A percentile compares a stretch with the other conserved stretches of the same genome.
These are phyloP conservation scores for Ambrosia trifida DNA, from an alignment of 129 eudicot species.

Conservation along the genomic window DNA sequence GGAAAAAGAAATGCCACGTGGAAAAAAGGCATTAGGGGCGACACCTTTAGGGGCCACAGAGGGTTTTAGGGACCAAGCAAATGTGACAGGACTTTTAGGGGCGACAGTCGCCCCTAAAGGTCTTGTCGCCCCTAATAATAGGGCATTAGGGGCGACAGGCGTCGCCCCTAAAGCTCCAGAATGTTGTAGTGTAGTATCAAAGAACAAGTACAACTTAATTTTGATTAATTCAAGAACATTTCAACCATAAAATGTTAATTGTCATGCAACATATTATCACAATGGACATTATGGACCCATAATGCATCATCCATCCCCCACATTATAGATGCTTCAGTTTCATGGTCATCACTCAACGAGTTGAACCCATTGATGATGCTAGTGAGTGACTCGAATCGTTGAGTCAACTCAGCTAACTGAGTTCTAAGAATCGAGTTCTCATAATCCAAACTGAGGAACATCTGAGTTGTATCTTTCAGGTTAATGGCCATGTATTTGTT, in stretches of 20 bases:
- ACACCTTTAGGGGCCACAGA: too few species aligned
- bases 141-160: too few species aligned
- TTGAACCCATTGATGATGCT: slow-evolving; percentile 42
- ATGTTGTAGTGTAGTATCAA: too few species aligned
- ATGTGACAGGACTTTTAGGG: too few species aligned
- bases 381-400: slow-evolving; percentile 51
- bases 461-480: slow-evolving; percentile 42
- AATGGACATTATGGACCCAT: slow-evolving; percentile 47
- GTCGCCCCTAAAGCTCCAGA: too few species aligned
- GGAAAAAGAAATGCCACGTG: too few species aligned
- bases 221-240: slow-evolving; percentile 27
- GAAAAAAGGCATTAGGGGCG: too few species aligned
- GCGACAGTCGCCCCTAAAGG: too few species aligned
- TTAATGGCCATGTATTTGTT: slow-evolving; percentile 45
- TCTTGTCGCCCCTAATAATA: too few species aligned
- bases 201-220: not conserved
- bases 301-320: slow-evolving; percentile 36
- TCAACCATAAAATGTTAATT: slow-evolving; percentile 45
- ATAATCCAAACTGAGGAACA: slow-evolving; percentile 46
- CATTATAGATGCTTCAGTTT: slow-evolving; percentile 20
- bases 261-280: slow-evolving; percentile 34
- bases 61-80: too few species aligned
- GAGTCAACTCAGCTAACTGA: slow-evolving; percentile 64
- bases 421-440: slow-evolving; percentile 73
- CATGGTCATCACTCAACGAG: slow-evolving; percentile 5